These are phyloP conservation scores for Cercospora berteroae DNA, from an alignment of 2,329 filamentous ascomycete species.

Conservation along the genomic window DNA sequence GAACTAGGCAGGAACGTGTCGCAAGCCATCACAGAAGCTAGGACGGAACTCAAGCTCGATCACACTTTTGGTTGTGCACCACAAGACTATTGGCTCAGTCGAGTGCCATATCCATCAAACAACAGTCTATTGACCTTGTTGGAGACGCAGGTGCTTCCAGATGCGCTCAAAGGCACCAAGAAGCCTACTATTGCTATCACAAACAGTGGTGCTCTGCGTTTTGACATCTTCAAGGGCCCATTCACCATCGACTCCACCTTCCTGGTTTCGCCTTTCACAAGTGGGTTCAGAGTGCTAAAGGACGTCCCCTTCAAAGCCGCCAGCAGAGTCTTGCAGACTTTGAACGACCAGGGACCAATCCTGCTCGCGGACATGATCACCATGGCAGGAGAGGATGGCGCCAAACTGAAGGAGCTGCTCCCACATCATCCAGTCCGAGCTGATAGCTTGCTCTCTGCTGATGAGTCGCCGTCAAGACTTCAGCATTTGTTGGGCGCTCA, in stretches of 20 bases:
- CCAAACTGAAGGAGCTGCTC: slow-evolving; percentile 18
- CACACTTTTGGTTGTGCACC: slow-evolving; percentile 79
- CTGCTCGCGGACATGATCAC: slow-evolving; percentile 36
- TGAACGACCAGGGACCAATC: slow-evolving; percentile 59
- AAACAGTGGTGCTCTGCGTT: slow-evolving; percentile 89
- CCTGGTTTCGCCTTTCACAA: slow-evolving; percentile 84
- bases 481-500: slow-evolving; percentile 5
- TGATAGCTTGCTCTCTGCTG: slow-evolving; percentile 15
- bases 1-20: slow-evolving; percentile 70
- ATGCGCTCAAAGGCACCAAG: slow-evolving; percentile 40
- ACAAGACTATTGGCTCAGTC: slow-evolving; percentile 74
- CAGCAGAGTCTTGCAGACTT: slow-evolving; percentile 60
- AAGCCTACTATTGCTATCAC: slow-evolving; percentile 69
- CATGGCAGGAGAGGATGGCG: slow-evolving; percentile 10
- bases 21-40: slow-evolving; percentile 64
- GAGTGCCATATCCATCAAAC: slow-evolving; percentile 69
- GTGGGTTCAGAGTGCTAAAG: slow-evolving; percentile 70
- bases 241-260: slow-evolving; percentile 88
- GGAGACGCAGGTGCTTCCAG: slow-evolving; percentile 69
- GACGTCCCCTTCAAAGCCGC: slow-evolving; percentile 79
- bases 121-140: slow-evolving; percentile 82
- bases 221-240: slow-evolving; percentile 88
- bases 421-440: slow-evolving; percentile 22
- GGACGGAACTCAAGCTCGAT: slow-evolving; percentile 70
- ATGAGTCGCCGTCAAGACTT: slow-evolving; percentile 4